Evolutionary conservation across 352 stramenopile species (phyloP).

Genomic region (Discostella stelligera): DNA sequence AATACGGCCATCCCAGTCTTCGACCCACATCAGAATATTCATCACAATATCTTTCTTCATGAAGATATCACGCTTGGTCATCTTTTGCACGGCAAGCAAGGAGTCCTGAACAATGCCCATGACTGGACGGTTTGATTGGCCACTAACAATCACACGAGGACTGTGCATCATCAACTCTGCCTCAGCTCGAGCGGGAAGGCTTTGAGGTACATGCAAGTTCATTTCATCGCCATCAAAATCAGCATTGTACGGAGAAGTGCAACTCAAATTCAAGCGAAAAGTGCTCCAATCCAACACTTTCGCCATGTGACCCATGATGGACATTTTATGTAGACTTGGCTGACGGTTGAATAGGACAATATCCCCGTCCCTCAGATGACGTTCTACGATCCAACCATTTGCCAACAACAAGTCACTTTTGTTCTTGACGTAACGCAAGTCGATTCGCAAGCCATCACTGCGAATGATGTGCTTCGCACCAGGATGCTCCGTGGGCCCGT

Average conservation of each 20-base stretch:
- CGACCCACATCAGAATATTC: conserved; percentile 97
- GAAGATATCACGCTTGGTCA: conserved; percentile 98
- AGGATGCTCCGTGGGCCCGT: conserved; percentile 94
- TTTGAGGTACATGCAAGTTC: conserved; percentile 96
- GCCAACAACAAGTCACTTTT: conserved; percentile 94
- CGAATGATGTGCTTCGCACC: conserved; percentile 98
- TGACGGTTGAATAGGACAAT: conserved; percentile 99
- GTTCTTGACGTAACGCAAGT: conserved; percentile 97
- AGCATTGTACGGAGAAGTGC: conserved; percentile 98
- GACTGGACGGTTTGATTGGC: conserved; percentile 97
- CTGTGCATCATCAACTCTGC: conserved; percentile 98
- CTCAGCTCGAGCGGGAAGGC: conserved; percentile 94
- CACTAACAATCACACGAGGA: conserved; percentile 97
- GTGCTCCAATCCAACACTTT: conserved; percentile 99
- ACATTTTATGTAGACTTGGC: conserved; percentile 99
- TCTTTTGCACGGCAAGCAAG: conserved; percentile 94
- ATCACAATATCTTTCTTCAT: conserved; percentile 96
- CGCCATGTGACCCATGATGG: conserved; percentile 98
- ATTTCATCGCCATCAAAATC: conserved; percentile 99
- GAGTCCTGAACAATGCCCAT: conserved; percentile 99
- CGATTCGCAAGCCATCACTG: conserved; percentile 93
- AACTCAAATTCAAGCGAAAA: conserved; percentile 98
- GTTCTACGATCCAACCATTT: conserved; percentile 97
- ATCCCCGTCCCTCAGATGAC: conserved; percentile 97
- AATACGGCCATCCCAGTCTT: conserved; percentile 95